These are phyloP conservation scores for Medicago lupulina DNA, from an alignment of 306 rosid genomes.

Conservation along the genomic window DNA sequence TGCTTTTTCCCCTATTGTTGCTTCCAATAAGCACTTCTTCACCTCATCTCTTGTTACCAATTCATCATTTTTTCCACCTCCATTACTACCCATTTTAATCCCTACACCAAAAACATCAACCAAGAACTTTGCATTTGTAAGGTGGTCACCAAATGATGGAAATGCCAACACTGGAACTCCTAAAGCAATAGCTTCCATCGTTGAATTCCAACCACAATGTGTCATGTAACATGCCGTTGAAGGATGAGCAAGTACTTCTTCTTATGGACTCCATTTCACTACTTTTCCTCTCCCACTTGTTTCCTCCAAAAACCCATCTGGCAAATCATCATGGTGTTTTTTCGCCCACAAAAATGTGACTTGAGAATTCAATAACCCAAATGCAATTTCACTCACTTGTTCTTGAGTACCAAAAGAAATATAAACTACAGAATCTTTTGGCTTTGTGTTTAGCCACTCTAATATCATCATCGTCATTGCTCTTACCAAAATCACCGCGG, in stretches of 20 bases:
- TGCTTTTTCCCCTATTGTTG: conserved; percentile 54
- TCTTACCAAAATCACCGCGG: no score
- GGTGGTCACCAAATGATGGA: conserved; percentile 84
- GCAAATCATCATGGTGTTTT: conserved; percentile 46
- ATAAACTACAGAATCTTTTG: no score
- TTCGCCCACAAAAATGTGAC: conserved; percentile 66
- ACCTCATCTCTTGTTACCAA: conserved; percentile 57
- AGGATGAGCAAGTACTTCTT: conserved; percentile 60
- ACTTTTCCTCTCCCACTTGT: conserved; percentile 55
- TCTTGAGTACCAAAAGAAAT: no score
- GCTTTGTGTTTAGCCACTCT: no score
- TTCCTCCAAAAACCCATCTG: conserved; percentile 54
- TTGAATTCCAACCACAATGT: conserved; percentile 86
- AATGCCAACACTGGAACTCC: conserved; percentile 71
- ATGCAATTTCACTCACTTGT: no score
- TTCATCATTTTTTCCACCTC: conserved; percentile 33
- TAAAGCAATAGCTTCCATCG: conserved; percentile 56
- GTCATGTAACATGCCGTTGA: conserved; percentile 60
- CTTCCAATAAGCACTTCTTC: conserved; percentile 54
- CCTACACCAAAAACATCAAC: conserved; percentile 68
- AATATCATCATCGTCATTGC: no score
- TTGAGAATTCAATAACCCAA: neutral
- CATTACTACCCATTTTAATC: conserved; percentile 44
- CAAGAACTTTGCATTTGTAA: conserved; percentile 66
- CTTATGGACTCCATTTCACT: conserved; percentile 82